phyloP scores from a whole-genome alignment of 768 basidiomycete species.

The Russula lepida region DNA sequence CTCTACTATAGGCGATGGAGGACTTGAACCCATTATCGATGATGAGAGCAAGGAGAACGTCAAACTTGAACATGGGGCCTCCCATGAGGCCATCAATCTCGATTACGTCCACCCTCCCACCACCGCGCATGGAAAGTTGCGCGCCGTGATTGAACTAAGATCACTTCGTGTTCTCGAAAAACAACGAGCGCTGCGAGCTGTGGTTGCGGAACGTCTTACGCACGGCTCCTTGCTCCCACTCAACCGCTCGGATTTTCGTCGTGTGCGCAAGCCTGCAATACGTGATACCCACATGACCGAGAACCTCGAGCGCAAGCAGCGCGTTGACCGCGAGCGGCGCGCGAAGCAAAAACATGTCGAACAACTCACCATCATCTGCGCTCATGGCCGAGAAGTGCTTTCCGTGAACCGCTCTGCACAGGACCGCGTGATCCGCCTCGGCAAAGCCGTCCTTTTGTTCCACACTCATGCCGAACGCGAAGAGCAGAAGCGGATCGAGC shows the following conservation, averaged over 20 bases:
- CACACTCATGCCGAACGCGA: constrained; percentile 92
- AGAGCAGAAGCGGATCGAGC: constrained; percentile 94
- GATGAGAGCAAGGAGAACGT: constrained; percentile 30
- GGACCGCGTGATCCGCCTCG: constrained; percentile 51
- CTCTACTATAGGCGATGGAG: constrained; percentile 71
- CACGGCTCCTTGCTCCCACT: constrained; percentile 84
- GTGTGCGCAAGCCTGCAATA: constrained; percentile 74
- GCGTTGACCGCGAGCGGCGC: constrained; percentile 83
- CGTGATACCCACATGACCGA: constrained; percentile 89
- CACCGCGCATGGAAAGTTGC: constrained; percentile 73
- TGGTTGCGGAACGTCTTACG: constrained; percentile 78
- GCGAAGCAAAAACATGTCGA: constrained; percentile 97
- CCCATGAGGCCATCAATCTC: constrained; percentile 27
- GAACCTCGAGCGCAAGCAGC: constrained; percentile 82
- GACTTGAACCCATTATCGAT: constrained; percentile 46
- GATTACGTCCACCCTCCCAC: constrained; percentile 41
- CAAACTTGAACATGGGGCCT: constrained; percentile 21
- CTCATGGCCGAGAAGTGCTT: constrained; percentile 71
- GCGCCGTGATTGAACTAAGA: constrained; percentile 90
- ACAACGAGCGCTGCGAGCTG: constrained; percentile 79
- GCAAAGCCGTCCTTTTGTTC: constrained; percentile 72
- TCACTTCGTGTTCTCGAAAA: constrained; percentile 82
- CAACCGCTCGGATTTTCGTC: constrained; percentile 87
- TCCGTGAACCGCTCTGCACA: constrained; percentile 52
- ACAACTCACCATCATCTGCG: constrained; percentile 78